A percentile compares a stretch with the other conserved stretches of the same genome.
Evolutionary conservation across 75 land plant species (phyloP).

Genomic region (Selaginella moellendorffii): DNA sequence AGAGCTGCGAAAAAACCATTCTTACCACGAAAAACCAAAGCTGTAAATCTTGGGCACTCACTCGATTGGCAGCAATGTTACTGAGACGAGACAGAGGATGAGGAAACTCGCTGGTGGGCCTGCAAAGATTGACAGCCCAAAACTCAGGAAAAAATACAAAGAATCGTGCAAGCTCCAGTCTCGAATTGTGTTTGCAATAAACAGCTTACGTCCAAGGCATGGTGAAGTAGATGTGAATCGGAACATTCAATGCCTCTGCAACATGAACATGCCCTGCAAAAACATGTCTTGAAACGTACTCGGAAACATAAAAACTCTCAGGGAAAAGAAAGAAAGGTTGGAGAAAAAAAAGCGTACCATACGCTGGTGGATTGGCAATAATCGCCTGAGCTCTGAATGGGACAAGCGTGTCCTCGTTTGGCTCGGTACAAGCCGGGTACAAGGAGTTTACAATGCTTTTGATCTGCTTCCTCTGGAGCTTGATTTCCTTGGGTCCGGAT

Average conservation of each 20-base stretch:
- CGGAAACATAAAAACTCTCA: too few species aligned
- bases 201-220: conserved; percentile 8
- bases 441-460: conserved; percentile 78
- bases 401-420: conserved; percentile 48
- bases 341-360: conserved; percentile 1
- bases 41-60: not conserved
- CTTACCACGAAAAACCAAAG: not conserved
- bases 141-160: too few species aligned
- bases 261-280: conserved; percentile 9
- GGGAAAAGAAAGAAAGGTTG: too few species aligned
- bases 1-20: not conserved
- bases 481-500: conserved; percentile 82
- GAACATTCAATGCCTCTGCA: conserved; percentile 10
- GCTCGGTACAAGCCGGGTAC: conserved; percentile 71
- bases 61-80: not conserved
- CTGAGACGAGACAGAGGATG: conserved; percentile 2
- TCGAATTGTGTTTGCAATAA: not conserved
- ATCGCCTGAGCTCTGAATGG: not conserved
- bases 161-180: too few species aligned
- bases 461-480: conserved; percentile 69
- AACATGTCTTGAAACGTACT: too few species aligned
- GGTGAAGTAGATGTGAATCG: conserved; percentile 5
- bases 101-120: conserved; percentile 7
- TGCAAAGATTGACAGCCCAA: not conserved
- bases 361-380: conserved; percentile 7